Base-by-base conservation (phyloP, 2,329 filamentous ascomycete species). In the Simplicillium sp. region DNA sequence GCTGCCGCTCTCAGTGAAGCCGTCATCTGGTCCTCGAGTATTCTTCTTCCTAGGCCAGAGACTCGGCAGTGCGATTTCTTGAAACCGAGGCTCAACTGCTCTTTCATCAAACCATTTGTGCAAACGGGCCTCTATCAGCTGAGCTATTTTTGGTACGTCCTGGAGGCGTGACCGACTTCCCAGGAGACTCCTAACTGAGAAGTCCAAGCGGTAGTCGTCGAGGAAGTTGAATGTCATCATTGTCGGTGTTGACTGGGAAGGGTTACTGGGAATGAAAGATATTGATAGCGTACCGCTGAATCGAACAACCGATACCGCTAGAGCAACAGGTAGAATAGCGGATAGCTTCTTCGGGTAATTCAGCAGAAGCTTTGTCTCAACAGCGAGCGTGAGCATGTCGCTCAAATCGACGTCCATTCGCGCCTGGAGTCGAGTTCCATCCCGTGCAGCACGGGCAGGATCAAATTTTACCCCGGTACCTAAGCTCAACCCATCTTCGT, bases 341-440 rank as follows among this genome's bases (percentile, higher is more conserved):
- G 88, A 86, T 40, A 87, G 71, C 7, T 86, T 86, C 57, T 89
- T 94, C 0, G 92, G 92, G 58, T 94, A 98, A 62, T 98, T 98
- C 42, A 98, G 73, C 37, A 95, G 73, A 46, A 98, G 68, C 52
- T 92, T 95, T 3, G 92, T 98, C 67, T 98, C 92, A 18, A 98
- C 73, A 1, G 88, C 92, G 40, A 98, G 70, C 0, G 92, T 98
- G 44, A 98, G 87, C 62, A 95, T 89, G 62, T 98, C 92, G 61
- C 85, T 92, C 44, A 98, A 67, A 59, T 98, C 92, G 29, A 98
- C 89, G 60, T 98, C 92, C 86, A 98, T 94, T 44, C 89, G 72
- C 1, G 92, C 92, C 61, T 98, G 92, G 15, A 98, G 69, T 32
- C 89, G 75, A 1, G 83, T 83, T 16, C 87, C 87, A 41, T 75